These are phyloP conservation scores for Ensete glaucum DNA, from an alignment of 176 grass and related monocot genomes.

Conservation along the genomic window DNA sequence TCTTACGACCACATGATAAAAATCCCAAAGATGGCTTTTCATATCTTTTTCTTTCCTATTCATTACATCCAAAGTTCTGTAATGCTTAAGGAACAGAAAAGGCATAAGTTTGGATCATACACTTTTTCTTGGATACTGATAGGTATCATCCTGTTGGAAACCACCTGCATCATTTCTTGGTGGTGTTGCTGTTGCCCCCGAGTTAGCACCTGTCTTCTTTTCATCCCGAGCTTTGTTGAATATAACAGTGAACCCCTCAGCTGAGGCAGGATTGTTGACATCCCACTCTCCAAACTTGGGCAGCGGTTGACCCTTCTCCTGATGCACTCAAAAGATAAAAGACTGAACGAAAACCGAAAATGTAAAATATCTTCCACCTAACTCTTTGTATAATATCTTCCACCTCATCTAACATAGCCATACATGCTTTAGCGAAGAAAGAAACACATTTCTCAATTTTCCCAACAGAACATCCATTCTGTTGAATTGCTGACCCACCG, in stretches of 20 bases:
- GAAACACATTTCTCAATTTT: background rate
- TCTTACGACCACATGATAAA: background rate
- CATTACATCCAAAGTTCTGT: background rate
- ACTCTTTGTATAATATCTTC: no score
- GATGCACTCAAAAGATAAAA: conserved; percentile 6
- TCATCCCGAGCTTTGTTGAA: conserved; percentile 48
- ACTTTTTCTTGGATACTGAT: conserved; percentile 30
- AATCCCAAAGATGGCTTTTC: background rate
- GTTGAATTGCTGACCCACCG: no score
- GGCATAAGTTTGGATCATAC: conserved; percentile 22
- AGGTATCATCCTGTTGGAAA: conserved; percentile 23
- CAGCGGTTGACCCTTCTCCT: conserved; percentile 30
- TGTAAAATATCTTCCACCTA: background rate
- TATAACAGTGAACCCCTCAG: conserved; percentile 45
- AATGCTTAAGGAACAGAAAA: background rate
- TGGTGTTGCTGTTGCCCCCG: conserved; percentile 7
- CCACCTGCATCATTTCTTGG: conserved; percentile 17
- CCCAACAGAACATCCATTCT: no score
- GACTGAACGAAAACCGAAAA: background rate
- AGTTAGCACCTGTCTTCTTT: conserved; percentile 25
- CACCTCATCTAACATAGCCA: background rate
- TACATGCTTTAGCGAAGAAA: background rate
- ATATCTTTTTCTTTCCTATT: background rate
- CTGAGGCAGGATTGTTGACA: conserved; percentile 44
- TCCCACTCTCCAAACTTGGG: conserved; percentile 55